Percentiles rank a stretch among this genome's conserved stretches.
Conservation (phyloP, 768 basidiomycete genomes). For the Mrakia hoshinonis region DNA sequence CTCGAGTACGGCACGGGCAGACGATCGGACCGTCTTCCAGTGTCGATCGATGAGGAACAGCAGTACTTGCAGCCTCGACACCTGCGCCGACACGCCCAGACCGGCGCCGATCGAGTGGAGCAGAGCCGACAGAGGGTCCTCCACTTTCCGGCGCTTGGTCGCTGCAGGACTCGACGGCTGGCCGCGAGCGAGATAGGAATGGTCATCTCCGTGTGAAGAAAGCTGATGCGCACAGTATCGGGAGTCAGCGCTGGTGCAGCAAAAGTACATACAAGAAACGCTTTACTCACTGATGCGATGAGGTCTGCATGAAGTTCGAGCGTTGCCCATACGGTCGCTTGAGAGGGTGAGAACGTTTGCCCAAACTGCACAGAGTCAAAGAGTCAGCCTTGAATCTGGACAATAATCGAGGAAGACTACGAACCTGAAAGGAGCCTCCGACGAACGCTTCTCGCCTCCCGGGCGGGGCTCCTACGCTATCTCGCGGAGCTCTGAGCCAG, state of each 20-base stretch:
- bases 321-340: constrained; percentile 70
- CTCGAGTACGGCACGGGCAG: constrained; percentile 47
- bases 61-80: constrained; percentile 60
- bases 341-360: constrained; percentile 57
- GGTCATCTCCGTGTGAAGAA: constrained; percentile 38
- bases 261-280: constrained; percentile 19
- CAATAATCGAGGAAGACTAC: neutral
- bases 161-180: neutral
- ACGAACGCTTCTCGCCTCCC: constrained; percentile 17
- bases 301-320: constrained; percentile 75
- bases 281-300: constrained; percentile 52
- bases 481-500: constrained; percentile 5
- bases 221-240: no score
- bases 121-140: constrained; percentile 30
- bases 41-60: constrained; percentile 77
- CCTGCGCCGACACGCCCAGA: constrained; percentile 36
- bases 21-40: constrained; percentile 52
- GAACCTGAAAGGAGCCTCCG: constrained; percentile 10
- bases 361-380: constrained; percentile 47
- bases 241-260: constrained; percentile 44
- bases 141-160: constrained; percentile 35
- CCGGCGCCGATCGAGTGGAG: constrained; percentile 16
- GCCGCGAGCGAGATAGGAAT: neutral
- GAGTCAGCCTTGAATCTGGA: neutral
- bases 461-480: constrained; percentile 26